Conservation (phyloP, 2,329 filamentous ascomycete species). For the Alternaria panax region DNA sequence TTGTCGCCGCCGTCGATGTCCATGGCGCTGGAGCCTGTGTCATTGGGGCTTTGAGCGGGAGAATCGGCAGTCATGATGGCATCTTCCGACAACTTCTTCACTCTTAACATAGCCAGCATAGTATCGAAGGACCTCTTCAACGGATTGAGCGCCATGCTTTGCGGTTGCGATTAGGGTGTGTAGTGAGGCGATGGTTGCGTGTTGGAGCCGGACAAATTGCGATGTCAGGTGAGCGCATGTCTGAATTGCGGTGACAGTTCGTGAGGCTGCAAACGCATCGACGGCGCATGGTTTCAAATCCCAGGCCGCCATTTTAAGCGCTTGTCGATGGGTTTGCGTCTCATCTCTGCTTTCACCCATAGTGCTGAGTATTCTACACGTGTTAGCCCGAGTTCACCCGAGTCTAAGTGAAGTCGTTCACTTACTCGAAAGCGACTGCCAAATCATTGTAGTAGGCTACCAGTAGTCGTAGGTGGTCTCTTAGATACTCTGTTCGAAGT, state of each 20-base stretch:
- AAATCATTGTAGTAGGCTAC: neutral
- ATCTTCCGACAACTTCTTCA: neutral
- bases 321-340: neutral
- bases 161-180: neutral
- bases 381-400: neutral
- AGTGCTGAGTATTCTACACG: neutral
- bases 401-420: neutral
- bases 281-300: neutral
- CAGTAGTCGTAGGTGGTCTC: neutral
- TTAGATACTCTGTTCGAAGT: neutral
- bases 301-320: neutral
- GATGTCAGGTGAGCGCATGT: neutral
- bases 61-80: slow-evolving; percentile 3
- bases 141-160: neutral
- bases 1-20: neutral
- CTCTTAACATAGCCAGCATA: neutral
- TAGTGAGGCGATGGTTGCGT: neutral
- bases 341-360: neutral
- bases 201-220: neutral
- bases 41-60: neutral
- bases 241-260: neutral
- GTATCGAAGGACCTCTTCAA: neutral
- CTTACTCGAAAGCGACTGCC: neutral
- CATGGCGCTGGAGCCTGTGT: neutral
- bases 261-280: neutral